These are phyloP conservation scores for Coemansia sp. DNA, from an alignment of 192 early-diverging fungal species.

Conservation along the genomic window DNA sequence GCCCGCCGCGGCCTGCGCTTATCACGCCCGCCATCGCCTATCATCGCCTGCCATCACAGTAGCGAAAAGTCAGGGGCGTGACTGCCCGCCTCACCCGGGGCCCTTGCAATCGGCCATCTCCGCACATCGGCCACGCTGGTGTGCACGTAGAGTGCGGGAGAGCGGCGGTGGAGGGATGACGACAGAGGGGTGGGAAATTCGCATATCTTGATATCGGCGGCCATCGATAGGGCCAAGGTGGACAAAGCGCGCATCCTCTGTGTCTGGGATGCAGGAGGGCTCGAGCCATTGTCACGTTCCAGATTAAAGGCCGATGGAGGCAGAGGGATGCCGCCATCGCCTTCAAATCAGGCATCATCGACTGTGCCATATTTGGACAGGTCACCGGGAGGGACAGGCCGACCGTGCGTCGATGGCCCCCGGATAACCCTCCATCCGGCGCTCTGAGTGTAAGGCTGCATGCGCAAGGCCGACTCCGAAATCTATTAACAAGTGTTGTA, in stretches of 20 bases:
- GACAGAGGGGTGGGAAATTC: neutral
- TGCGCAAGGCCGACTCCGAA: too few species aligned
- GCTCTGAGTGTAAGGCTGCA: too few species aligned
- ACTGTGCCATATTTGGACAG: neutral
- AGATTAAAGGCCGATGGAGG: too few species aligned
- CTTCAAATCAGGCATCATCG: neutral
- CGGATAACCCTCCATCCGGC: too few species aligned
- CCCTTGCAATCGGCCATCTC: neutral
- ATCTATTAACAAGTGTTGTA: too few species aligned
- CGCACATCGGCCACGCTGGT: neutral
- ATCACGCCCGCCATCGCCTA: neutral
- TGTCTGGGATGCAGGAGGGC: neutral
- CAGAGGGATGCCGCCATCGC: too few species aligned
- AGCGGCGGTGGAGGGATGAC: neutral
- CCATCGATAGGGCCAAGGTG: conserved; percentile 1
- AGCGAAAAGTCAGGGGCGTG: neutral
- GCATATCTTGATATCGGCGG: neutral
- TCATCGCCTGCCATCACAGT: neutral
- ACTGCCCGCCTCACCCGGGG: too few species aligned
- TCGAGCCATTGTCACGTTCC: neutral
- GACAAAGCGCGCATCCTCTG: neutral
- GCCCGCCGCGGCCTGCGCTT: too few species aligned
- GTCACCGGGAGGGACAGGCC: neutral
- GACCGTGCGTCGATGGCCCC: neutral
- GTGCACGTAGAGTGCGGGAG: neutral